Evolutionary conservation across 192 early-diverging fungal species (phyloP).

Genomic region (Coemansia guatemalensis): DNA sequence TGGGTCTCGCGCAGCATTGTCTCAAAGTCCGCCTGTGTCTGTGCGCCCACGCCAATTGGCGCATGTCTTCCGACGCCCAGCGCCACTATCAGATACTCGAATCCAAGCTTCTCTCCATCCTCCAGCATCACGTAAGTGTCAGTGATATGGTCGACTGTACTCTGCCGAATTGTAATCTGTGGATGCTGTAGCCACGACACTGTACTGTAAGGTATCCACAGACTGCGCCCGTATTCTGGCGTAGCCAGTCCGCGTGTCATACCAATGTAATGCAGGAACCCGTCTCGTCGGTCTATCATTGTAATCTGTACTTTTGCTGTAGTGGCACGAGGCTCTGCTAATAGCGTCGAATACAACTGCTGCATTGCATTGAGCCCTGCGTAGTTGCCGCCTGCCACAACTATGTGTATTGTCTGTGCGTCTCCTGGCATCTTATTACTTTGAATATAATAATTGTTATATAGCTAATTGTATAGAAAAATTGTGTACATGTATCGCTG

Average conservation of each 20-base stretch:
- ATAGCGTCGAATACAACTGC: slow-evolving; percentile 24
- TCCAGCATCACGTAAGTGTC: slow-evolving; percentile 25
- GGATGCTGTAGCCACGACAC: slow-evolving; percentile 44
- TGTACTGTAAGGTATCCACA: slow-evolving; percentile 57
- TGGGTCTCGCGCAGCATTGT: too few relatives aligned
- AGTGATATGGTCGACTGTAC: slow-evolving; percentile 40
- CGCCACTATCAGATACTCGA: slow-evolving; percentile 57
- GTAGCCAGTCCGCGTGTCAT: slow-evolving; percentile 52
- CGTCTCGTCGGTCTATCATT: slow-evolving; percentile 56
- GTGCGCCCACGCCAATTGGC: slow-evolving; percentile 31
- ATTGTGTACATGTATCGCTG: neutral
- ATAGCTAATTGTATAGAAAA: neutral
- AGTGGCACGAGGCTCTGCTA: slow-evolving; percentile 1
- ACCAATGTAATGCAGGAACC: slow-evolving; percentile 58
- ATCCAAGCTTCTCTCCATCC: slow-evolving; percentile 21
- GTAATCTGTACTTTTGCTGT: slow-evolving; percentile 41
- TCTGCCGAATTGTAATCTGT: slow-evolving; percentile 43
- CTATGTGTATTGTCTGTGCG: slow-evolving; percentile 10
- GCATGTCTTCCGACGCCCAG: slow-evolving; percentile 49
- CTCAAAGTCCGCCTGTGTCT: slow-evolving; percentile 26
- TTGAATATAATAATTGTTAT: too few relatives aligned
- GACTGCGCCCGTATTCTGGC: slow-evolving; percentile 45
- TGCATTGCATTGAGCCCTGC: slow-evolving; percentile 38
- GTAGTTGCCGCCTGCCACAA: slow-evolving; percentile 48
- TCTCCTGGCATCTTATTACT: too few relatives aligned